Base-by-base conservation (phyloP, 108 stramenopile genomes). In the Thalassiosira profunda region DNA sequence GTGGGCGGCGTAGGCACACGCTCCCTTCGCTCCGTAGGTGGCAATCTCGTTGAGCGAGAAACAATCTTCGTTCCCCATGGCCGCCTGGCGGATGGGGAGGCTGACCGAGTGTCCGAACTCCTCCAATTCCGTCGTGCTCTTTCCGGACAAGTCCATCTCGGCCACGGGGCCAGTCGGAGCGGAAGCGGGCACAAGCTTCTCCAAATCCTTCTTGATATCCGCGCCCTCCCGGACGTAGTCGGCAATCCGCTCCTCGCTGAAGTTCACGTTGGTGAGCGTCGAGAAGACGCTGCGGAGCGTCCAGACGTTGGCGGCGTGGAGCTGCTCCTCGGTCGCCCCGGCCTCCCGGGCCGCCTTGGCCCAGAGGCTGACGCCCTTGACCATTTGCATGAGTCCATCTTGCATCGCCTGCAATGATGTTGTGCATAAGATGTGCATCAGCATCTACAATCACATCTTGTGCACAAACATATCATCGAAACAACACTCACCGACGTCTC, bases 231-330 rank as follows among this genome's bases (percentile, higher is more conserved):
- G 73, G 47, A 87, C 80, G 67, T 80, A 90, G 41, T 86, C 85
- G 14, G 65, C 70, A 77, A 89, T 90, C 3, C 86, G 70, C 14
- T 71, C 80, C 35, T 84, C 82, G 42, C 68, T 65, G 71, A 93
- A 93, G 72, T 93, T 93, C 49, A 93, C 92, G 78, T 93, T 93
- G 43, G 92, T 93, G 40, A 93, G 55, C 1, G 92, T 93, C 15
- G 85, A 79, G 75, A 89, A 89, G 8, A 81, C 70, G 17, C 82
- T 69, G 42, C 71, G 34, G n/a, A 91, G 63, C 0, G 89, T 88
- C 90, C 85, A 88, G n/a, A 70, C 43, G 46, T 88, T 88, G 33
- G 74, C 85, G 18, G 68, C 72, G 38, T 78, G 40, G 72, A 88
- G 55, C 36, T 84, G 71, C 23, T 76, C 60, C 0, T 57, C 52